Evolutionary conservation across 2,329 filamentous ascomycete species (phyloP), one percentile per base, ranked within the genome.

Genomic region (Bipolaris gigantea): DNA sequence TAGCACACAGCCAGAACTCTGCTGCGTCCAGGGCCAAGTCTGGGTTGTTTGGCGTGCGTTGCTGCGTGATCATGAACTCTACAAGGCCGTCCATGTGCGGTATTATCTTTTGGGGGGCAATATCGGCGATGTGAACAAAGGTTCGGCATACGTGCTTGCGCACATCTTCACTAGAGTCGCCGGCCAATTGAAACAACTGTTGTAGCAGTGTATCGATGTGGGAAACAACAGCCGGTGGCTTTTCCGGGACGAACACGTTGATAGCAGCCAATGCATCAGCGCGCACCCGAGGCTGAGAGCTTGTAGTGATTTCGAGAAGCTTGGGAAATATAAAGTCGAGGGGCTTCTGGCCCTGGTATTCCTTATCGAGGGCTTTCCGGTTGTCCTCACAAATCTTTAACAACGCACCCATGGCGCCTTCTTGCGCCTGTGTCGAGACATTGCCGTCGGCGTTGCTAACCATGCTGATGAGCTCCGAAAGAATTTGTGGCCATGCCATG

Each of bases 361-460:
- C 90, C 65, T 88, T 87, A 75, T 96, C 91, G 49, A 99, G 80
- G 55, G 90, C 82, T 71, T 89, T 91, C 69, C 85, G 87, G 77
- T 96, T 97, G 77, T 99, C 94, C 76, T 99, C 94, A 76, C 94
- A 99, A 57, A 99, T 92, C 80, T 97, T 97, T 73, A 89, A 81
- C 75, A 99, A 81, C 43, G 94, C 92, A 44, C 89, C 86, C 89
- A 97, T 96, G 64, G 91, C 92, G 57, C 92, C 92, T 73, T 99
- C 93, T 71, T 97, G 92, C 11, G 88, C 87, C 69, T 90, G 84
- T 39, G 83, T 78, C 6, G 90, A 80, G 19, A 86, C 79, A 59
- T 88, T 85, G 36, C 89, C 88, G 41, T 79, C 80, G 51, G 85
- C 77, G 74, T 96, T 95, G 61, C 84, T 83, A 57, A 96, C 85